Evolutionary conservation across 2,329 filamentous ascomycete genomes (phyloP).

Genomic region (Paraconiothyrium brasiliense): DNA sequence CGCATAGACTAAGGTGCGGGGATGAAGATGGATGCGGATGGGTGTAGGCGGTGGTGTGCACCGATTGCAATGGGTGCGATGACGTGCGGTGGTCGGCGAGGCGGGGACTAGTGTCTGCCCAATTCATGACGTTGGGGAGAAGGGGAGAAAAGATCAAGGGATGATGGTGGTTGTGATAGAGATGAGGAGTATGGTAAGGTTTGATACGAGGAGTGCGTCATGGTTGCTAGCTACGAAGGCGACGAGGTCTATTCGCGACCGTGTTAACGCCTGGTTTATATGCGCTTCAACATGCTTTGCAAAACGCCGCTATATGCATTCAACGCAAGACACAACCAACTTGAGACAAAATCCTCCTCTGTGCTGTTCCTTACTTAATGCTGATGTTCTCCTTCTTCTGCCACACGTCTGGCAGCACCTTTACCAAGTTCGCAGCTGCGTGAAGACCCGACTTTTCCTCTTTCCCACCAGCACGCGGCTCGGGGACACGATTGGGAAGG

Average conservation of each 20-base stretch:
- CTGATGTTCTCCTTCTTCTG: conserved; percentile 34
- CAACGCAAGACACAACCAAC: neutral
- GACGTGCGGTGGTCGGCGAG: neutral
- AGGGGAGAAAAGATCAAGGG: neutral
- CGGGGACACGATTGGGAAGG: conserved; percentile 64
- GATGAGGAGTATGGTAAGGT: no score
- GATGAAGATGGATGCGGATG: no score
- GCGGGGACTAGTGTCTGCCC: neutral
- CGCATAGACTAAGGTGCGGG: neutral
- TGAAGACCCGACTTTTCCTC: conserved; percentile 26
- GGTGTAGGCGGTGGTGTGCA: no score
- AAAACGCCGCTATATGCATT: conserved; percentile 7
- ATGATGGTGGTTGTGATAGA: neutral
- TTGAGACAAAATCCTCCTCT: neutral
- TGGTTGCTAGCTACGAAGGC: neutral
- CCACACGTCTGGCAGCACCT: conserved; percentile 44
- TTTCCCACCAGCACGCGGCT: conserved; percentile 29
- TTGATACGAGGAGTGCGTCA: no score
- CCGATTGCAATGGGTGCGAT: neutral
- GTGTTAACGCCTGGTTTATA: neutral
- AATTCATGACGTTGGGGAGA: neutral
- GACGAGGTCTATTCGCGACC: neutral
- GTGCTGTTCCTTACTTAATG: conserved; percentile 19
- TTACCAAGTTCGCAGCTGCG: conserved; percentile 41
- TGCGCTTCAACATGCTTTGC: conserved; percentile 2